Evolutionary conservation across 2,329 filamentous ascomycete genomes (phyloP).

Genomic region (Raffaelea ambrosiae): DNA sequence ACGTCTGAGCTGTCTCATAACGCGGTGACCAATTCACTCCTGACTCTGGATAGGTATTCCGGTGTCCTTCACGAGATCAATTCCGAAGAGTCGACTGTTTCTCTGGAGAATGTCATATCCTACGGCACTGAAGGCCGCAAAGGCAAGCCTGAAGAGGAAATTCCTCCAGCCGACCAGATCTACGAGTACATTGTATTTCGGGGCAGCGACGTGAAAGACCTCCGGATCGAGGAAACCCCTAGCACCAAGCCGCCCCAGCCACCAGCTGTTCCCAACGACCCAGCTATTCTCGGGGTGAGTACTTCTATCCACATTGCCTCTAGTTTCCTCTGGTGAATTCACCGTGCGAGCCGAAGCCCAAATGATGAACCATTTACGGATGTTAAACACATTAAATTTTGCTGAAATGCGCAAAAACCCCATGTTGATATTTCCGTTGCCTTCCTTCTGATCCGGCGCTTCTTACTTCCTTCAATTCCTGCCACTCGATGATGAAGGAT

Average conservation of each 20-base stretch:
- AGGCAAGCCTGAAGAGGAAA: conserved; percentile 69
- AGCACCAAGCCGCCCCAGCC: conserved; percentile 66
- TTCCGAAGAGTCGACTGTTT: conserved; percentile 92
- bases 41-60: conserved; percentile 60
- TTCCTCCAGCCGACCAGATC: conserved; percentile 73
- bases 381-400: conserved; percentile 79
- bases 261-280: conserved; percentile 80
- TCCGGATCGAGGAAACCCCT: conserved; percentile 81
- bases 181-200: conserved; percentile 99
- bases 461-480: not conserved
- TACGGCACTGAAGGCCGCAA: conserved; percentile 90
- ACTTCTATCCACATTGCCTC: not conserved
- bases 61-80: conserved; percentile 97
- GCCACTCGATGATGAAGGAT: not conserved
- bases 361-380: conserved; percentile 97
- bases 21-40: not conserved
- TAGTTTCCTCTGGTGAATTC: conserved; percentile 11
- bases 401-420: conserved; percentile 84
- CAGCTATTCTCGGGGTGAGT: conserved; percentile 96
- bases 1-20: not conserved
- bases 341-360: conserved; percentile 7
- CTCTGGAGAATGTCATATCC: conserved; percentile 90
- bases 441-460: conserved; percentile 90
- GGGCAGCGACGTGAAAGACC: conserved; percentile 95
- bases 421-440: conserved; percentile 99